Evolutionary conservation across 192 early-diverging fungal species (phyloP).

Genomic region (Gigaspora rosea): DNA sequence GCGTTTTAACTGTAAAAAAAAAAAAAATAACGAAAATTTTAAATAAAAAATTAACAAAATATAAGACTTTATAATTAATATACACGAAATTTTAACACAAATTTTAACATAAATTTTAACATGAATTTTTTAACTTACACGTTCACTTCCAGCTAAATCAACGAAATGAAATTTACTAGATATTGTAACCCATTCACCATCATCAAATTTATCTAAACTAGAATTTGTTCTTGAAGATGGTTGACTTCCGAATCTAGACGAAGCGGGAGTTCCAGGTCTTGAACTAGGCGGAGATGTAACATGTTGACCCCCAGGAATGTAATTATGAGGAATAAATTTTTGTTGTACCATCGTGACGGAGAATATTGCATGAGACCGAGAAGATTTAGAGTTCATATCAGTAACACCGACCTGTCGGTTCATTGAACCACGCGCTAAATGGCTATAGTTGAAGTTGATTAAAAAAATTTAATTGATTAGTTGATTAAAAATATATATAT

Average conservation of each 20-base stretch:
- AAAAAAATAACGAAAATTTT: neutral
- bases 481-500: neutral
- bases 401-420: slow-evolving; percentile 89
- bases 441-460: slow-evolving; percentile 12
- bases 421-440: slow-evolving; percentile 70
- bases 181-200: slow-evolving; percentile 57
- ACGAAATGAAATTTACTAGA: slow-evolving; percentile 98
- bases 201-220: slow-evolving; percentile 43
- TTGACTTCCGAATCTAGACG: neutral
- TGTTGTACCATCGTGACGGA: slow-evolving; percentile 85
- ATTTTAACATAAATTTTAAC: too few species aligned
- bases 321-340: slow-evolving; percentile 42
- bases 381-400: slow-evolving; percentile 95
- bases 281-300: slow-evolving; percentile 23
- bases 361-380: slow-evolving; percentile 97
- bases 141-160: slow-evolving; percentile 96
- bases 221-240: slow-evolving; percentile 19
- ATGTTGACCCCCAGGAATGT: slow-evolving; percentile 27
- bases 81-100: too few species aligned
- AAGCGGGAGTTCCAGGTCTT: slow-evolving; percentile 13
- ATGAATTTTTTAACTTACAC: slow-evolving; percentile 40
- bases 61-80: too few species aligned
- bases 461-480: too few species aligned
- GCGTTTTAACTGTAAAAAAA: slow-evolving; percentile 67
- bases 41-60: neutral